phyloP scores from a whole-genome alignment of 176 grass and related monocot genomes.

The Oryza meridionalis region DNA sequence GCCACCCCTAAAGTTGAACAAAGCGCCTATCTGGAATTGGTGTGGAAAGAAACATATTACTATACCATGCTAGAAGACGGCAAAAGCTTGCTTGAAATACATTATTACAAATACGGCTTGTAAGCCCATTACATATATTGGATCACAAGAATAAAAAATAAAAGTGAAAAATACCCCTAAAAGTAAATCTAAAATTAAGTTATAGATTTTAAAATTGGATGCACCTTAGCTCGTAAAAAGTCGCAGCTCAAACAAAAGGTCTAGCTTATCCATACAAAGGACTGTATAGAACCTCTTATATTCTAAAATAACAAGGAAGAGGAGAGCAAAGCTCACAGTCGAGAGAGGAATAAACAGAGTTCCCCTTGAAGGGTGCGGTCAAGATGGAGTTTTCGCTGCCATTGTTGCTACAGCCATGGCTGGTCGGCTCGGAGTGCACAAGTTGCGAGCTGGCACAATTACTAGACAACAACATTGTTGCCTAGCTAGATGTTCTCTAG shows the following conservation, averaged over 20 bases:
- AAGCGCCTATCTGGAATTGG: too few species aligned
- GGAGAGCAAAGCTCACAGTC: not conserved
- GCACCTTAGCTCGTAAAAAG: too few species aligned
- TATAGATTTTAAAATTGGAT: not conserved
- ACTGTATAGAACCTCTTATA: not conserved
- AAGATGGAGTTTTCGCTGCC: constrained; percentile 10
- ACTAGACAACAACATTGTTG: not conserved
- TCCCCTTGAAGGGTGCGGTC: not conserved
- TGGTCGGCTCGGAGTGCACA: constrained; percentile 28
- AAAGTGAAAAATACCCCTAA: not conserved
- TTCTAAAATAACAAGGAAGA: not conserved
- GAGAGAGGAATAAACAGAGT: not conserved
- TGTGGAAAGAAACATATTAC: too few species aligned
- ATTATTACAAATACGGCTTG: not conserved
- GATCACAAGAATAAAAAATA: not conserved
- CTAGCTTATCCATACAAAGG: not conserved
- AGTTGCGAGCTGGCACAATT: constrained; percentile 9
- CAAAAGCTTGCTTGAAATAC: not conserved
- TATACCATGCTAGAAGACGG: too few species aligned
- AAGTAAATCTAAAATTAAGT: not conserved
- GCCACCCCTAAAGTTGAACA: too few species aligned
- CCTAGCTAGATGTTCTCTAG: not conserved
- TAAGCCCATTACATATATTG: not conserved
- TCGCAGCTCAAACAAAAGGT: not conserved
- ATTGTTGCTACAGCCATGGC: constrained; percentile 37